phyloP scores from a whole-genome alignment of 106 monocot genomes.

The Ottelia alismoides region DNA sequence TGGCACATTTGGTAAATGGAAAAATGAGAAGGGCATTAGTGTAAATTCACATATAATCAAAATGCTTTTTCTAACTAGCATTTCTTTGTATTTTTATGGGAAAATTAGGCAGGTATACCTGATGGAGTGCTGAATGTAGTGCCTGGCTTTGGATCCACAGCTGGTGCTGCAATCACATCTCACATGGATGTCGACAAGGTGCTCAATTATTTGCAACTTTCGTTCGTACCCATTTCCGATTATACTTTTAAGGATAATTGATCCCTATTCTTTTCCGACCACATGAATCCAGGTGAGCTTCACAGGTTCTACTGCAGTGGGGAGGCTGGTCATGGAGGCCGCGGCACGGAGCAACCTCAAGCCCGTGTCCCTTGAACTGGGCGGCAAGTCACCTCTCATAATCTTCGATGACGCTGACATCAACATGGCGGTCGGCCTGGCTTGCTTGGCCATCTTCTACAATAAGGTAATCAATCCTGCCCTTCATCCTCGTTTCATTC shows the following conservation, averaged over 20 bases:
- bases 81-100: too few species aligned
- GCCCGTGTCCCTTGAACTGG: constrained; percentile 21
- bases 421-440: constrained; percentile 18
- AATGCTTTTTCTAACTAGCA: too few species aligned
- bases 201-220: too few species aligned
- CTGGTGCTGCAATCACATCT: constrained; percentile 62
- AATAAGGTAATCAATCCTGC: too few species aligned
- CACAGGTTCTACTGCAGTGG: constrained; percentile 25
- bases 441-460: constrained; percentile 5
- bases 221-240: too few species aligned
- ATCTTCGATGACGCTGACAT: constrained; percentile 31
- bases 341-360: constrained; percentile 31
- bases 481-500: too few species aligned
- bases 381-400: constrained; percentile 26
- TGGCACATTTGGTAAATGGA: too few species aligned
- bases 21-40: too few species aligned
- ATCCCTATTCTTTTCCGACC: too few species aligned
- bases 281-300: constrained; percentile 16
- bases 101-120: constrained; percentile 73
- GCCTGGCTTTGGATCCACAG: constrained; percentile 53
- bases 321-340: constrained; percentile 17
- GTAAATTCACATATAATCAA: too few species aligned
- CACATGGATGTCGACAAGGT: constrained; percentile 90
- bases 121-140: constrained; percentile 87
- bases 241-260: too few species aligned